Percentiles rank a stretch among this genome's conserved stretches.
These are phyloP conservation scores for Creolimax fragrantissima DNA, from an alignment of 78 protist species.

Conservation along the genomic window DNA sequence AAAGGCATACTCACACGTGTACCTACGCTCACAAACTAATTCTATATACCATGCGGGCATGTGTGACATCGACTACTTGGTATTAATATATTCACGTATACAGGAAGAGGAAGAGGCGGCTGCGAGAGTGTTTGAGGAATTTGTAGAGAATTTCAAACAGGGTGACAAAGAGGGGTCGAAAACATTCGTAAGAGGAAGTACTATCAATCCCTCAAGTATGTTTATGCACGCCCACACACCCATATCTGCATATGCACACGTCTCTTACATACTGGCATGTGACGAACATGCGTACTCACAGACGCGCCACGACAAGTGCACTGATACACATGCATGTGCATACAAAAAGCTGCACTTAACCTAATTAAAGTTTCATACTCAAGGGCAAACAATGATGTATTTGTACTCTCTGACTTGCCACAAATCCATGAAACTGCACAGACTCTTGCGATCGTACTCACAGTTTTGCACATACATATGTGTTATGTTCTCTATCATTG, in stretches of 20 bases:
- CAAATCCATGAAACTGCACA: no score
- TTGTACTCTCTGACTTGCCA: no score
- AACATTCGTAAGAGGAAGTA: slow-evolving; percentile 6
- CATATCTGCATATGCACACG: no score
- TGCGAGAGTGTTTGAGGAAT: slow-evolving; percentile 7
- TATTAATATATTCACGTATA: background rate
- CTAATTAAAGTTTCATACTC: no score
- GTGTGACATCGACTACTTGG: background rate
- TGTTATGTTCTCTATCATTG: no score
- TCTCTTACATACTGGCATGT: background rate
- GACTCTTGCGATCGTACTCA: no score
- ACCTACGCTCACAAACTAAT: no score
- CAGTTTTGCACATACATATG: no score
- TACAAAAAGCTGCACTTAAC: no score
- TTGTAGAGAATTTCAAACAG: background rate
- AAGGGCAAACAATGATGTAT: no score
- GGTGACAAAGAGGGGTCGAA: background rate
- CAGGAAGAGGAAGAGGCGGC: slow-evolving; percentile 10
- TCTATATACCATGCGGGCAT: background rate
- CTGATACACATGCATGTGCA: background rate
- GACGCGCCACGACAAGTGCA: background rate
- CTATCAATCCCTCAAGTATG: background rate
- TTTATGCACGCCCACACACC: background rate
- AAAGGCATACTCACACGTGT: no score
- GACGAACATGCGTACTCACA: background rate